Base-by-base conservation (phyloP, 139 green algal species). In the Coelastrella sp. region DNA sequence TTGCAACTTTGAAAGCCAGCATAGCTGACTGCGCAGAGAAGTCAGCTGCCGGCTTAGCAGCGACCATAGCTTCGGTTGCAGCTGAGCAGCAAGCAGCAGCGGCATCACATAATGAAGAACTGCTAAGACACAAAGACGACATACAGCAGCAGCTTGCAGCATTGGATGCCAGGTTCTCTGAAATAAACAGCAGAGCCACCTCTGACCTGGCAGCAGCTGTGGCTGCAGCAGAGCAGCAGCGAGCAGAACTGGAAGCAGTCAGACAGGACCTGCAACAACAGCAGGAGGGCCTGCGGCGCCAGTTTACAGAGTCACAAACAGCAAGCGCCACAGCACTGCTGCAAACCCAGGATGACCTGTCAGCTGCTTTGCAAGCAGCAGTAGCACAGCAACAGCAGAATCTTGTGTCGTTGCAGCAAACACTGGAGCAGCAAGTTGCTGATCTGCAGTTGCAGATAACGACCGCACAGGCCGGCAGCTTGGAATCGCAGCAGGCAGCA, bases 391-490 rank as follows among this genome's bases (percentile, higher is more conserved):
- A 74, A 66, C 80, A 76, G 17, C 7, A 68, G 61, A 68, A 68
- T 68, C 61, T 68, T 7, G 61, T 68, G 61, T 17, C 10, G 61
- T 10, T 61, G 60, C 23, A 64, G 32, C 23, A 83, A 32, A 32
- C 10, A 0, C 32, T 83, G 5, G 47, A 56, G 54, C 54, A 66
- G 54, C 32, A 56, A 73, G 57, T 54, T 64, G 17, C 22, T 32
- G 61, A 87, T 57, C 82, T n/a, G 47, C 82, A 87, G 61, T 7
- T 78, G 64, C 64, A 87, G n/a, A 13, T 74, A 17, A 57, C 58
- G 19, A 57, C 19, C 32, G 16, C 80, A 68, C 7, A 68, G 61
- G 61, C 61, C 61, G 10, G 10, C 61, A 68, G 61, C 10, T 68
- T 10, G 7, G 61, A 68, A 32, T 56, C 80, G 73, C 19, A 22